Evolutionary conservation across 2,329 filamentous ascomycete genomes (phyloP), one percentile per base, ranked within the genome.

Genomic region (Harringtonia lauricola): DNA sequence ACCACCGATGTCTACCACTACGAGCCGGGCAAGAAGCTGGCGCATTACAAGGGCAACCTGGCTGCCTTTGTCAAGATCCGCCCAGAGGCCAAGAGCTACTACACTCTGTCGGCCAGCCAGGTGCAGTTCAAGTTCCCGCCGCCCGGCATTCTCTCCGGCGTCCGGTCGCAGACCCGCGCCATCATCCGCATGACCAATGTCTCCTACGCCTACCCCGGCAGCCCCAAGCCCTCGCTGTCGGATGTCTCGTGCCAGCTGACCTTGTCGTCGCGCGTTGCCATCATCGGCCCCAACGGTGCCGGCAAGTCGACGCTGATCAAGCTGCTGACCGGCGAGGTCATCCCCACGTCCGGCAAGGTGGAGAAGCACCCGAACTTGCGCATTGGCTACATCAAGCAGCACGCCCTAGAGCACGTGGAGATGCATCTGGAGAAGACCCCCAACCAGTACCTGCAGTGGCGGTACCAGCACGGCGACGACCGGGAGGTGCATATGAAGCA

Each of bases 1-100:
- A 96, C 90, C 59, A 98, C 92, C 8, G 92, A 98, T 60, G 95
- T 98, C 59, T 95, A 95, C 69, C 92, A 98, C 69, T 98, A 98
- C 66, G 92, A 98, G 65, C 77, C 77, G 22, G 79, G 81, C 64
- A 98, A 98, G 79, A 98, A 96, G 71, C 76, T 98, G 26, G 81
- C 81, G 19, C 81, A 79, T 65, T 90, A 86, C 75, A 83, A 81
- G 68, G 86, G 86, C 51, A 90, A 92, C 64, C 70, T 92, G 46
- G 78, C 79, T 18, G 80, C 72, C 29, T 95, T 98, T 59, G 92
- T 98, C 60, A 76, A 85, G 65, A 70, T 86, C 53, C 87, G 86
- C 59, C 92, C 92, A 13, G 92, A 96, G 67, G 92, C 84, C 49
- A 95, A 94, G 76, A 89, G 85, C 61, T 98, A 98, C 72, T 98